Percentiles rank a stretch among this genome's conserved stretches.
Conservation (phyloP, 2,329 filamentous ascomycete genomes). For the Myotisia sp. region DNA sequence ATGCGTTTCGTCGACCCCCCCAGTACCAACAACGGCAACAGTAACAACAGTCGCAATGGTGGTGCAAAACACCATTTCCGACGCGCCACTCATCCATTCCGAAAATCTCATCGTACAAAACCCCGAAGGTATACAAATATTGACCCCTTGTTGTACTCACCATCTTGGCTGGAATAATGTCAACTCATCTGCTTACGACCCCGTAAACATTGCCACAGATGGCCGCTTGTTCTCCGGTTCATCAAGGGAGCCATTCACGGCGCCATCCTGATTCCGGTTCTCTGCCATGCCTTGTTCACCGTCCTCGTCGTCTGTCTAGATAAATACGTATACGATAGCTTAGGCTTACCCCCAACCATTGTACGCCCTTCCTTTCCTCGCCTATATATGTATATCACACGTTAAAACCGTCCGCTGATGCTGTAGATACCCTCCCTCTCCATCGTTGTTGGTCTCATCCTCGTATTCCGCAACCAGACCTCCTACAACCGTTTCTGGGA, state of each 20-base stretch:
- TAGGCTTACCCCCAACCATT: conserved; percentile 45
- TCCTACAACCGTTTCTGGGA: conserved; percentile 53
- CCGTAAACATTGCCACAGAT: conserved; percentile 31
- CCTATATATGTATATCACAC: neutral
- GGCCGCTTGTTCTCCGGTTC: conserved; percentile 50
- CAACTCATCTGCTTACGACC: neutral
- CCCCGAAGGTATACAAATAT: conserved; percentile 12
- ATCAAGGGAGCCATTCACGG: conserved; percentile 50
- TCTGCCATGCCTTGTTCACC: conserved; percentile 45
- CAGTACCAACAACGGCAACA: neutral
- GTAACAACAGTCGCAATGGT: neutral
- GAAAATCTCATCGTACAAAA: conserved; percentile 14
- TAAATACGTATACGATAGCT: conserved; percentile 34
- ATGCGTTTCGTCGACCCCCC: neutral
- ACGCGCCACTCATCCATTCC: conserved; percentile 12
- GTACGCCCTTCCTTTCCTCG: conserved; percentile 22
- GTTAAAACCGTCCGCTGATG: too few relatives aligned
- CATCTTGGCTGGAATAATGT: neutral
- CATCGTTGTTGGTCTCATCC: conserved; percentile 53
- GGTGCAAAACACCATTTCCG: conserved; percentile 9
- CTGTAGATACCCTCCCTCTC: conserved; percentile 44
- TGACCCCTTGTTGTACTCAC: neutral
- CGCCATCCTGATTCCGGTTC: conserved; percentile 43
- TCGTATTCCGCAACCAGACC: conserved; percentile 52
- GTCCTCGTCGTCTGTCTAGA: conserved; percentile 46